phyloP scores from a whole-genome alignment of 2,329 filamentous ascomycete genomes.

The Calonectria montana region DNA sequence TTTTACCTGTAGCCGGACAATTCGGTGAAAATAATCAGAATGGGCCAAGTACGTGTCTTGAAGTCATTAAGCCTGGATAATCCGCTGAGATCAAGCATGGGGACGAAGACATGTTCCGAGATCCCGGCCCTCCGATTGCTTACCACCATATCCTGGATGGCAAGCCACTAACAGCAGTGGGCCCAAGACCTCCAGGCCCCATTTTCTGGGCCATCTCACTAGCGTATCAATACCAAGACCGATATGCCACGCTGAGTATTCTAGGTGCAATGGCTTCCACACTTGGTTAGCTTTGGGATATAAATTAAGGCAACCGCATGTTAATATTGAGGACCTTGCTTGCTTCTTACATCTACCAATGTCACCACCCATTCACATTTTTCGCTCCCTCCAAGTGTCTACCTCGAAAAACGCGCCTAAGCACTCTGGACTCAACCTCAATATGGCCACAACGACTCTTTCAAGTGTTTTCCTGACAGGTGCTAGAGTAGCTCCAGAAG shows the following conservation, averaged over 20 bases:
- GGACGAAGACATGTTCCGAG: not conserved
- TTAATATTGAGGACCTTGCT: not conserved
- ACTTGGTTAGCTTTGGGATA: not conserved
- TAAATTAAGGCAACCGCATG: not conserved
- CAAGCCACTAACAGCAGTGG: not conserved
- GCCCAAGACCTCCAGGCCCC: not conserved
- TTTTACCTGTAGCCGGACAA: not conserved
- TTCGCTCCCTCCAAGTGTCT: not conserved
- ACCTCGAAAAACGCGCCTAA: no score
- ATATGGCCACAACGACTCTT: not conserved
- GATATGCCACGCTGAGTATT: not conserved
- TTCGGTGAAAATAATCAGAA: not conserved
- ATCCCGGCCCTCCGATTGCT: not conserved
- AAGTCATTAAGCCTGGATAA: not conserved
- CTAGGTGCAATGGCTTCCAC: not conserved
- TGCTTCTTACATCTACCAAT: not conserved
- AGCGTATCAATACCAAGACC: not conserved
- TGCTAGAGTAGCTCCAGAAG: conserved; percentile 23
- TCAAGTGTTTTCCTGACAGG: not conserved
- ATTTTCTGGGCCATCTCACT: not conserved
- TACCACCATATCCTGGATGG: not conserved
- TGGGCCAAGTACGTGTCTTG: no score
- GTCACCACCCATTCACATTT: not conserved
- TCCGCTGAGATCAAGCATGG: not conserved
- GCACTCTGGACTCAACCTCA: not conserved